phyloP scores from a whole-genome alignment of 495 filamentous ascomycete species.

The Parmelia sp. region DNA sequence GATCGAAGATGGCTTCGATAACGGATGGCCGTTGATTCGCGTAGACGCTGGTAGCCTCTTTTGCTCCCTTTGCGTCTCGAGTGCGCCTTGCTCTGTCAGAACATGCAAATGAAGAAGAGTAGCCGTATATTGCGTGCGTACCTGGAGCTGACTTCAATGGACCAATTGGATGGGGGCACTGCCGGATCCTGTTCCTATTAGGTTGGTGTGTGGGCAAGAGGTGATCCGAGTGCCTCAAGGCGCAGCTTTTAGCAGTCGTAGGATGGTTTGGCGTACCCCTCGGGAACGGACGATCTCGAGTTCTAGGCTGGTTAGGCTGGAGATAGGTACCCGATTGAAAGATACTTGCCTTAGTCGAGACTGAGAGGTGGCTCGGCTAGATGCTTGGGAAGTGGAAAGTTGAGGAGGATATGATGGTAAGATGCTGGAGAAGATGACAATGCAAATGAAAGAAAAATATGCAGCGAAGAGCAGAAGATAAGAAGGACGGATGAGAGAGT shows the following conservation, averaged over 20 bases:
- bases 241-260: constrained; percentile 8
- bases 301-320: constrained; percentile 10
- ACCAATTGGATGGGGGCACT: constrained; percentile 17
- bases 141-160: background rate
- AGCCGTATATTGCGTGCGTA: constrained; percentile 2
- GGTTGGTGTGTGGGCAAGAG: constrained; percentile 7
- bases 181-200: background rate
- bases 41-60: constrained; percentile 21
- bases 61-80: background rate
- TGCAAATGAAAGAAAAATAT: background rate
- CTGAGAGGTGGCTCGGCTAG: background rate
- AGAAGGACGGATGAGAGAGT: background rate
- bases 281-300: constrained; percentile 18
- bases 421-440: background rate
- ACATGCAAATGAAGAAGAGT: background rate
- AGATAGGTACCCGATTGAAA: constrained; percentile 10
- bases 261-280: constrained; percentile 2
- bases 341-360: background rate
- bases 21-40: constrained; percentile 27
- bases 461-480: background rate
- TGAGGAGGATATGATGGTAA: background rate
- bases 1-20: constrained; percentile 26
- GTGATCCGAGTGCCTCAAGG: constrained; percentile 16
- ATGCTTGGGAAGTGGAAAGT: background rate
- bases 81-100: constrained; percentile 15